Percentiles rank a stretch among this genome's conserved stretches.
phyloP scores from a whole-genome alignment of 441 rosid genomes.

The Bocquillonia castaneifolia region DNA sequence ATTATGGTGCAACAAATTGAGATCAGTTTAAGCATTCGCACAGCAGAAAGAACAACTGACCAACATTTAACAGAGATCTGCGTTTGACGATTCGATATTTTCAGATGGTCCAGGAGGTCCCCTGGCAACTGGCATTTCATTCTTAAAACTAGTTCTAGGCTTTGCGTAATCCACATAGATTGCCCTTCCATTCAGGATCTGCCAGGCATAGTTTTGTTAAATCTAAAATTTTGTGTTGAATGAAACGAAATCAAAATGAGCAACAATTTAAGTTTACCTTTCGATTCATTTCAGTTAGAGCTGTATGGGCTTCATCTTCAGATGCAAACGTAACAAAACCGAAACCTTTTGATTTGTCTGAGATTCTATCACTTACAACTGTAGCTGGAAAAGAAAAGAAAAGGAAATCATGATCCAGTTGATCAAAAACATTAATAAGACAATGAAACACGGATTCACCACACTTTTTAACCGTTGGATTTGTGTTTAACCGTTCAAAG shows the following conservation, averaged over 20 bases:
- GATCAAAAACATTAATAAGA: background rate
- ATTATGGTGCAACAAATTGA: background rate
- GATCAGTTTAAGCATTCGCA: background rate
- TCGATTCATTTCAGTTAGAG: constrained; percentile 56
- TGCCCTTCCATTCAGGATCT: constrained; percentile 64
- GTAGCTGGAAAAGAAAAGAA: constrained; percentile 44
- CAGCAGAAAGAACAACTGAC: background rate
- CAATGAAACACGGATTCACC: too few species aligned
- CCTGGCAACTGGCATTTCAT: constrained; percentile 63
- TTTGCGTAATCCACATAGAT: constrained; percentile 73
- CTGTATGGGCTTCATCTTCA: constrained; percentile 63
- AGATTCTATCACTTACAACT: constrained; percentile 55
- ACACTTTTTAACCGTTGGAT: too few species aligned
- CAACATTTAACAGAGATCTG: background rate
- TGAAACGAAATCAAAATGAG: background rate
- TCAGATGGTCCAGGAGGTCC: constrained; percentile 63
- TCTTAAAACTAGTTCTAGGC: constrained; percentile 29
- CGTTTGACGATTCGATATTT: background rate
- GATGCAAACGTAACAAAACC: constrained; percentile 90
- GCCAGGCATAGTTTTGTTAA: constrained; percentile 21
- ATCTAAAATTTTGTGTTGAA: background rate
- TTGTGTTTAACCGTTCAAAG: background rate
- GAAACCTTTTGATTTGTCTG: constrained; percentile 74
- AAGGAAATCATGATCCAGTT: background rate
- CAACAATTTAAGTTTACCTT: constrained; percentile 38